These are phyloP conservation scores for Iris macrosiphon DNA, from an alignment of 106 monocot species.

Conservation along the genomic window DNA sequence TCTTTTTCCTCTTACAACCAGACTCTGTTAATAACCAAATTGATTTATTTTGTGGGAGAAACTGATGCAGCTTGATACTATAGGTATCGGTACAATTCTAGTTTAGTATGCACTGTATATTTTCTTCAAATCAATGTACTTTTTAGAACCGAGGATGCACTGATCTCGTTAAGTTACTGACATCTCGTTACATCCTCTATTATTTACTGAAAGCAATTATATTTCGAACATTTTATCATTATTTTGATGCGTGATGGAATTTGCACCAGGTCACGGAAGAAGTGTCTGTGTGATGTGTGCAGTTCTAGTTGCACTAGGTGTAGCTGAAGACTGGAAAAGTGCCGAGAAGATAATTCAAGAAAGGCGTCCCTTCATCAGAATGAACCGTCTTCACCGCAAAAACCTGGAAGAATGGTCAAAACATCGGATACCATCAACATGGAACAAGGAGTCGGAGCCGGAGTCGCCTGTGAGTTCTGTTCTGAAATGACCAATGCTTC, in stretches of 20 bases:
- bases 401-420: constrained; percentile 88
- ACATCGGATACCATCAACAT: constrained; percentile 37
- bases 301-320: constrained; percentile 59
- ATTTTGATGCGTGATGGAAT: constrained; percentile 4
- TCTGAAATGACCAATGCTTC: constrained; percentile 17
- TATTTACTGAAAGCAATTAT: no score
- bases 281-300: constrained; percentile 92
- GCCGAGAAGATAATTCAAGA: constrained; percentile 76
- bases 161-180: no score
- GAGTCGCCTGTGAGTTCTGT: constrained; percentile 34
- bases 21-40: no score
- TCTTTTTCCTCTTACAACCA: no score
- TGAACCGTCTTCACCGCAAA: constrained; percentile 82
- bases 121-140: neutral
- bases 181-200: no score
- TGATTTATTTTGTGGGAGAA: neutral
- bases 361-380: constrained; percentile 65
- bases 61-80: neutral
- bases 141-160: neutral
- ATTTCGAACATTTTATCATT: no score
- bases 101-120: neutral
- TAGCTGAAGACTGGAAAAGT: constrained; percentile 86
- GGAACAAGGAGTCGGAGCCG: constrained; percentile 10
- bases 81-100: neutral
- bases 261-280: constrained; percentile 74